Percentiles rank a stretch among this genome's conserved stretches.
These are phyloP conservation scores for Microsporum audouinii DNA, from an alignment of 2,329 filamentous ascomycete genomes.

Conservation along the genomic window DNA sequence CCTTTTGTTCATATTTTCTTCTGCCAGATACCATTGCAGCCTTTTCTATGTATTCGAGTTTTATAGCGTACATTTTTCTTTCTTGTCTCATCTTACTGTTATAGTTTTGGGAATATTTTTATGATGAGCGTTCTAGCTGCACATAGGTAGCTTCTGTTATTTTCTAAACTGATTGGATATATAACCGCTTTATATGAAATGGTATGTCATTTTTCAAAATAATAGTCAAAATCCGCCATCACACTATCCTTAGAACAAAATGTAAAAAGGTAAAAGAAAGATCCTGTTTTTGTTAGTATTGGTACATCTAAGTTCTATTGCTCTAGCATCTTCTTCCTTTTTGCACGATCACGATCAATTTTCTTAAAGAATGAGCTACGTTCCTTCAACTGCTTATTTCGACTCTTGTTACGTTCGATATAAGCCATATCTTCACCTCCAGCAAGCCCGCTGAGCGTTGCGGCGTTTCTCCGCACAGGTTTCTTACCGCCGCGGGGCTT, in stretches of 20 bases:
- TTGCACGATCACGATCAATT: conserved; percentile 50
- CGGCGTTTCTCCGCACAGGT: conserved; percentile 67
- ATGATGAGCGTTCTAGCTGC: not conserved
- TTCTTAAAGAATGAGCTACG: conserved; percentile 57
- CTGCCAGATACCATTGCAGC: no score
- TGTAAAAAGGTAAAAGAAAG: not conserved
- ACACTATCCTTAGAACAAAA: not conserved
- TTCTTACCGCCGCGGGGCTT: conserved; percentile 37
- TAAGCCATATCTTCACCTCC: conserved; percentile 98
- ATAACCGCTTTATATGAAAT: not conserved
- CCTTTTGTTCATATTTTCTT: no score
- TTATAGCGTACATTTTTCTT: not conserved
- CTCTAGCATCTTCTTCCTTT: conserved; percentile 38
- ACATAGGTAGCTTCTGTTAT: not conserved
- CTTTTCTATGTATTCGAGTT: not conserved
- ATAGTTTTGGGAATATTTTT: not conserved
- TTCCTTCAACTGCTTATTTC: conserved; percentile 56
- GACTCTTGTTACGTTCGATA: conserved; percentile 65
- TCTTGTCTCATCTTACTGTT: not conserved
- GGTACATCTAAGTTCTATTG: not conserved
- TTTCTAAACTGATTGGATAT: not conserved
- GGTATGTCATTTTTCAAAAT: no score
- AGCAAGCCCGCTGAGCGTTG: conserved; percentile 71
- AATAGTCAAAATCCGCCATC: no score
- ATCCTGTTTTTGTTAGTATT: not conserved